phyloP scores from a whole-genome alignment of 345 rosid species.

The Rhodamnia argentea region DNA sequence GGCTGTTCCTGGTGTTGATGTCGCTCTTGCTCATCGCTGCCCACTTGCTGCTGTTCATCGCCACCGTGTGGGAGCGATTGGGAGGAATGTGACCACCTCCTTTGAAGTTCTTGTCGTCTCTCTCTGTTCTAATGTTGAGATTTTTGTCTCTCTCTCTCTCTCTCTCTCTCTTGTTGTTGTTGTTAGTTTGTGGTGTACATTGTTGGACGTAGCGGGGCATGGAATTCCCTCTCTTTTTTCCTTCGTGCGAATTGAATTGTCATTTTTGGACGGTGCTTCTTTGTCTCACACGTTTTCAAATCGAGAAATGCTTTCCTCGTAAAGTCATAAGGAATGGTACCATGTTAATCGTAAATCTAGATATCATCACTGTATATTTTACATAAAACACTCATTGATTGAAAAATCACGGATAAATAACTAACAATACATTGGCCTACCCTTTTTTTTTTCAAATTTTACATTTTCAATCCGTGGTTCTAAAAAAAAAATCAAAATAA shows the following conservation, averaged over 20 bases:
- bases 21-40: constrained; percentile 40
- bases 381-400: too few relatives aligned
- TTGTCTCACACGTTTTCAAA: neutral
- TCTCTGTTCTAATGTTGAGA: neutral
- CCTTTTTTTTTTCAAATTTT: too few relatives aligned
- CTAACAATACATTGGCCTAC: too few relatives aligned
- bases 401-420: too few relatives aligned
- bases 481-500: too few relatives aligned
- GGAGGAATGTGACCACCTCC: neutral
- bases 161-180: too few relatives aligned
- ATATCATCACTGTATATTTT: too few relatives aligned
- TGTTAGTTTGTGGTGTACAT: neutral
- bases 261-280: neutral
- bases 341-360: neutral
- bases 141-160: neutral
- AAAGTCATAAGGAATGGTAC: too few relatives aligned
- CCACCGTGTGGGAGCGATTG: constrained; percentile 43
- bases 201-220: neutral
- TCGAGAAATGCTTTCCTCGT: neutral
- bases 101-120: neutral
- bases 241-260: neutral
- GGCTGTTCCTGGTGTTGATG: constrained; percentile 47
- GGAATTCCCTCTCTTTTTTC: neutral
- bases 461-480: too few relatives aligned
- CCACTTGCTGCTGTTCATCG: constrained; percentile 46